These are phyloP conservation scores for Schoenoplectus tabernaemontani DNA, from an alignment of 202 grass and related monocot genomes.

Conservation along the genomic window DNA sequence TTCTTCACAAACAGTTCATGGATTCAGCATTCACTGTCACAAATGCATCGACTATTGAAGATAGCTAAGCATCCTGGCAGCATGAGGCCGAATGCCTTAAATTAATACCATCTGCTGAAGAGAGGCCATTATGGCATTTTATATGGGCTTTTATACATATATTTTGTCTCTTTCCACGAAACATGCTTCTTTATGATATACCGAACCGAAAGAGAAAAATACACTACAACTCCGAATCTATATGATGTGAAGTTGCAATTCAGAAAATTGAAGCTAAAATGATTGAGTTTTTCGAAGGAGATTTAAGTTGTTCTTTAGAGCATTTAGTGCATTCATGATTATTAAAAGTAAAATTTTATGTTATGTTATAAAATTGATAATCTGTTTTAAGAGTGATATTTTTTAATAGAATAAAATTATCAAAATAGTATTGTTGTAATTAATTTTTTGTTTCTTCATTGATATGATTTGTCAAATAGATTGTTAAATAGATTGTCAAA, in stretches of 20 bases:
- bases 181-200: background rate
- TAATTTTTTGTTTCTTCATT: no score
- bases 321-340: no score
- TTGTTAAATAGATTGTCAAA: no score
- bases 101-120: background rate
- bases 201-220: background rate
- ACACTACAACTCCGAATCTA: background rate
- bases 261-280: background rate
- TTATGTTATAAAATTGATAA: no score
- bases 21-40: slow-evolving; percentile 61
- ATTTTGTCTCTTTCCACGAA: background rate
- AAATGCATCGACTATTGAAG: slow-evolving; percentile 53
- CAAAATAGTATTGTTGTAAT: no score
- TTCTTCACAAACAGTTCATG: slow-evolving; percentile 58
- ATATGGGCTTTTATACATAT: background rate
- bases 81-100: background rate
- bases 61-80: slow-evolving; percentile 40
- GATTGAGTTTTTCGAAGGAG: no score
- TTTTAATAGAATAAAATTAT: no score
- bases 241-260: background rate
- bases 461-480: no score
- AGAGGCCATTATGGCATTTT: background rate
- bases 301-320: no score
- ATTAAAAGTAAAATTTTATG: no score
- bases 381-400: no score